Evolutionary conservation across 2,329 filamentous ascomycete genomes (phyloP).

Genomic region (Arachnopeziza araneosa): DNA sequence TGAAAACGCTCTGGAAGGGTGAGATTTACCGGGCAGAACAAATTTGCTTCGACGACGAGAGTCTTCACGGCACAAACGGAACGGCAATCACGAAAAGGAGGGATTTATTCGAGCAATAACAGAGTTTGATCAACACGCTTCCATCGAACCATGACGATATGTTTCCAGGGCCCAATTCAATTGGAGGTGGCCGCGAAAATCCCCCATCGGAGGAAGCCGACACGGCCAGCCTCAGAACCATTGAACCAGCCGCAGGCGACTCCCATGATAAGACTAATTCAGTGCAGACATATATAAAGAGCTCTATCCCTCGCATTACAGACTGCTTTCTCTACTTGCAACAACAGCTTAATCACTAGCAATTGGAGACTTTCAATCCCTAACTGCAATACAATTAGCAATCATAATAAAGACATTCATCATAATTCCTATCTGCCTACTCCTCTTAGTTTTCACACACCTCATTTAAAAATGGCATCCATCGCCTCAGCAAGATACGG

Average conservation of each 20-base stretch:
- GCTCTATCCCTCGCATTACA: too few species aligned
- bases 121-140: not conserved
- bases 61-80: not conserved
- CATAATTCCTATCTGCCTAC: not conserved
- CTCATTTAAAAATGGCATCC: not conserved
- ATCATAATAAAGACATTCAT: not conserved
- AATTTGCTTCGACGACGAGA: too few species aligned
- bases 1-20: not conserved
- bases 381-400: not conserved
- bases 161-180: not conserved
- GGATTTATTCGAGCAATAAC: not conserved
- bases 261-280: not conserved
- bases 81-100: not conserved
- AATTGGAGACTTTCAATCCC: not conserved
- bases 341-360: not conserved
- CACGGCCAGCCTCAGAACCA: not conserved
- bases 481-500: conserved; percentile 65
- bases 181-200: not conserved
- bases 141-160: not conserved
- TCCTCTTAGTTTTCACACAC: not conserved
- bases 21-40: too few species aligned
- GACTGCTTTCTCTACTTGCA: not conserved
- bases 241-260: not conserved
- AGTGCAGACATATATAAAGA: not conserved
- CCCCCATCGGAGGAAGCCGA: not conserved